Percentiles rank a stretch among this genome's conserved stretches.
These are phyloP conservation scores for Edaphochlamys debaryana DNA, from an alignment of 139 green algal genomes.

Conservation along the genomic window DNA sequence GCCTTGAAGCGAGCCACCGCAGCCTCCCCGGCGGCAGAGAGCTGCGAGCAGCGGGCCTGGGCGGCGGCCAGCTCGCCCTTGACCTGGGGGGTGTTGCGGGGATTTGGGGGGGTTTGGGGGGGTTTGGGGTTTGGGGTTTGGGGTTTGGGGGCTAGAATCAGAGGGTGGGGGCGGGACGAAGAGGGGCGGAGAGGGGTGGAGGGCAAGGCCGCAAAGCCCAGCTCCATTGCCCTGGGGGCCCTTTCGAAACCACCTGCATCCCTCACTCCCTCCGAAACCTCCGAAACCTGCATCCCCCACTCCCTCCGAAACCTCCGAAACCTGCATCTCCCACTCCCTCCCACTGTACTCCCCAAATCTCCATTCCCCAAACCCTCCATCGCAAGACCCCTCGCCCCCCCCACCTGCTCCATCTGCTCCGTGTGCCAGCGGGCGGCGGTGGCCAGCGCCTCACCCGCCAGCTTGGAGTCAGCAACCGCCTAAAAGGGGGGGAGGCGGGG, in stretches of 20 bases:
- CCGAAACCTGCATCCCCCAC: too few relatives aligned
- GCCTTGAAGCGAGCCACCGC: slow-evolving; percentile 26
- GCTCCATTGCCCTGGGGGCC: too few relatives aligned
- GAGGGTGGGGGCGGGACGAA: background rate
- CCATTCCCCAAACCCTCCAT: too few relatives aligned
- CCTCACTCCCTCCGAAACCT: background rate
- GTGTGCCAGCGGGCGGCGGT: background rate
- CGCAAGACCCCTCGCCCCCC: background rate
- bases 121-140: background rate
- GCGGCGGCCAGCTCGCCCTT: background rate
- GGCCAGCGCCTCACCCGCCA: slow-evolving; percentile 6
- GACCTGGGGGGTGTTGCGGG: background rate
- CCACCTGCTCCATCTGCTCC: background rate
- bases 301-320: background rate
- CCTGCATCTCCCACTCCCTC: background rate
- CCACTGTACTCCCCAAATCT: too few relatives aligned
- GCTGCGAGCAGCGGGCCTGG: background rate
- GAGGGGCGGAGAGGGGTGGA: background rate
- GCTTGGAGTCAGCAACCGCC: slow-evolving; percentile 21
- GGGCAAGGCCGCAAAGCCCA: background rate
- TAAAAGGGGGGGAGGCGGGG: background rate
- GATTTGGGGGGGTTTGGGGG: too few relatives aligned
- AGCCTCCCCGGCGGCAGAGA: slow-evolving; percentile 6
- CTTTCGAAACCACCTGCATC: background rate
- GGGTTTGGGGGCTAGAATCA: too few relatives aligned